A percentile compares a stretch with the other conserved stretches of the same genome.
Evolutionary conservation across 768 basidiomycete genomes (phyloP).

Genomic region (Dendrothele bispora): DNA sequence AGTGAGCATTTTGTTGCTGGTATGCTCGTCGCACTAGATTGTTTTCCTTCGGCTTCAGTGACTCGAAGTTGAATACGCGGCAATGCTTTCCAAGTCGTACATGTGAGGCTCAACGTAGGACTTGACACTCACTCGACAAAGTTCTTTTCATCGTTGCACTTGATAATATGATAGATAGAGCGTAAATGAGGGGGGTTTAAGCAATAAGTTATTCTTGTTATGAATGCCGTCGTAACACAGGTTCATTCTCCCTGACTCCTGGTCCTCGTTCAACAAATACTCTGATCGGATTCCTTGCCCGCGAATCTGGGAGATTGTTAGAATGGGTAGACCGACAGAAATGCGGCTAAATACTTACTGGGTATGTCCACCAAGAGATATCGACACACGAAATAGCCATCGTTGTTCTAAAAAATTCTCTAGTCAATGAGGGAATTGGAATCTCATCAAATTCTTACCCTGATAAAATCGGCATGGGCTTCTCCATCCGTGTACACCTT

Average conservation of each 20-base stretch:
- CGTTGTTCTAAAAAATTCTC: constrained; percentile 52
- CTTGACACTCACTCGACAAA: neutral
- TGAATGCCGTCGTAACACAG: constrained; percentile 67
- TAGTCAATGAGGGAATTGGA: constrained; percentile 3
- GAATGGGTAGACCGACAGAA: constrained; percentile 8
- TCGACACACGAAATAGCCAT: constrained; percentile 76
- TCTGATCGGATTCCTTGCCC: constrained; percentile 58
- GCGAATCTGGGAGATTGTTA: constrained; percentile 49
- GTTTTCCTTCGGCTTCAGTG: too few relatives aligned
- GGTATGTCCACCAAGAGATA: constrained; percentile 81
- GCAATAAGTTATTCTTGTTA: constrained; percentile 18
- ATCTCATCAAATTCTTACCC: constrained; percentile 44
- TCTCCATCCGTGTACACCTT: constrained; percentile 70
- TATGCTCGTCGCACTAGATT: too few relatives aligned
- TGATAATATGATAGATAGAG: constrained; percentile 9
- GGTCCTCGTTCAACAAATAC: constrained; percentile 69
- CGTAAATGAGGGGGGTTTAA: constrained; percentile 21
- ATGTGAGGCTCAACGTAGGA: too few relatives aligned
- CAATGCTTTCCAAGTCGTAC: too few relatives aligned
- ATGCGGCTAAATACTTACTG: constrained; percentile 48
- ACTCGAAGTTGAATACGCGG: too few relatives aligned
- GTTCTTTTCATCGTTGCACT: constrained; percentile 3
- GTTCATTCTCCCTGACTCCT: constrained; percentile 69
- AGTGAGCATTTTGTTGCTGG: too few relatives aligned
- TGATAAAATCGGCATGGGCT: constrained; percentile 76